Conservation (phyloP, 305 asterid species). For the Nicotiana rustica region DNA sequence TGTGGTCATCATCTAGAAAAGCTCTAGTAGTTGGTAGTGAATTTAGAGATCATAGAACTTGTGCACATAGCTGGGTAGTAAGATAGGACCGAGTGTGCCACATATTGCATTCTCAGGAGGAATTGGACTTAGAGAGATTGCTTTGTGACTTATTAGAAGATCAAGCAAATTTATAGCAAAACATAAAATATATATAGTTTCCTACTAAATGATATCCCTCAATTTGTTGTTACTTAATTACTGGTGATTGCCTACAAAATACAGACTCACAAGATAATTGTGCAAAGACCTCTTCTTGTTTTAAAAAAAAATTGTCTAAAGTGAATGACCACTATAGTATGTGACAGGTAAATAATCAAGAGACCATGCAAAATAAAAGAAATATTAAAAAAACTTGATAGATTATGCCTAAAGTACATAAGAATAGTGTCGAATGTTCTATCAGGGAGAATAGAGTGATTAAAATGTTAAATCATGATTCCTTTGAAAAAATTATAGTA, state of each 20-base stretch:
- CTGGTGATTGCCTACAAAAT: background rate
- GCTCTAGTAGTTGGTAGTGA: constrained; percentile 18
- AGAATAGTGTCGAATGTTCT: too few relatives aligned
- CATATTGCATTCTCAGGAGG: background rate
- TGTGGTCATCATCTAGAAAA: constrained; percentile 28
- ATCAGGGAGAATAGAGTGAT: too few relatives aligned
- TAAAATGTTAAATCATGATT: too few relatives aligned
- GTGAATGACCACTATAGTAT: background rate
- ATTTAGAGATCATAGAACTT: constrained; percentile 22
- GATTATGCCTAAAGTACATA: too few relatives aligned
- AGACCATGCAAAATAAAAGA: too few relatives aligned
- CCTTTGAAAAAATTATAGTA: too few relatives aligned
- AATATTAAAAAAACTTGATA: too few relatives aligned
- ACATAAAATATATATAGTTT: background rate
- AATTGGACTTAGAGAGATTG: background rate
- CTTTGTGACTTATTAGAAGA: constrained; percentile 17
- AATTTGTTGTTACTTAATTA: background rate
- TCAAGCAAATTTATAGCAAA: background rate
- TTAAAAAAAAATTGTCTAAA: background rate
- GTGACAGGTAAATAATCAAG: too few relatives aligned
- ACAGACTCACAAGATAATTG: too few relatives aligned
- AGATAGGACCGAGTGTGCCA: constrained; percentile 10
- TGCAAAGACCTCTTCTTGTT: too few relatives aligned
- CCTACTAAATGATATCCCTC: background rate
- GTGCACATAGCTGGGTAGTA: too few relatives aligned